Conservation (phyloP, 495 filamentous ascomycete species). For the Pyronema omphalodes region DNA sequence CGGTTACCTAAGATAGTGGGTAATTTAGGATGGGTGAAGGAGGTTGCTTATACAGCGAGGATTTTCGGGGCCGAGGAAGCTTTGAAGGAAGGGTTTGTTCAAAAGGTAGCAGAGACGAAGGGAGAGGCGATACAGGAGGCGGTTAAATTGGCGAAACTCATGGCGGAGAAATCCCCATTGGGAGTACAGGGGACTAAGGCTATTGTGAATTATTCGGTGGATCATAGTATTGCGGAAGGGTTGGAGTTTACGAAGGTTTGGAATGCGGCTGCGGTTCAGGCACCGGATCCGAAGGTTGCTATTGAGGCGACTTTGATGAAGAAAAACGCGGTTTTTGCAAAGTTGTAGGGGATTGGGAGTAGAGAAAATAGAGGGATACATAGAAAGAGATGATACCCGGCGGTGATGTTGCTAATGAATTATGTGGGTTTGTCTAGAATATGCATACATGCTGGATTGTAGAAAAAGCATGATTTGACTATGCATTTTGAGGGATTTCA, state of each 20-base stretch:
- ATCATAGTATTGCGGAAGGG: conserved; percentile 58
- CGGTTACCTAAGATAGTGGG: conserved; percentile 74
- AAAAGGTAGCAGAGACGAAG: conserved; percentile 50
- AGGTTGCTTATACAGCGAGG: conserved; percentile 62
- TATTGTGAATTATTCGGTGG: conserved; percentile 68
- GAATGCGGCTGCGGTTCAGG: conserved; percentile 73
- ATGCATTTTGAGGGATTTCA: no score
- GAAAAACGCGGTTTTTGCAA: conserved; percentile 68
- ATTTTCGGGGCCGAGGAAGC: conserved; percentile 68
- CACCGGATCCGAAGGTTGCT: conserved; percentile 54
- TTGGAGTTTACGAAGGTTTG: conserved; percentile 70
- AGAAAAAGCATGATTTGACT: no score
- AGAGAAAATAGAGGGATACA: no score
- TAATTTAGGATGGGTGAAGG: conserved; percentile 71
- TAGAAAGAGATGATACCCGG: no score
- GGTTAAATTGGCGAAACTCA: conserved; percentile 43
- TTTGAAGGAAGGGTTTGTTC: conserved; percentile 64
- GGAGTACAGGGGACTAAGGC: conserved; percentile 90
- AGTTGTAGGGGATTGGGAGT: conserved; percentile 31
- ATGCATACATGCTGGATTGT: no score
- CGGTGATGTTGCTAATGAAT: no score
- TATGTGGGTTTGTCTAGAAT: no score
- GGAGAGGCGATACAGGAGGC: conserved; percentile 41
- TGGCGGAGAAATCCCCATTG: conserved; percentile 73
- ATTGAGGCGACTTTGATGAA: conserved; percentile 60